Percentiles rank a stretch among this genome's conserved stretches.
These are phyloP conservation scores for Lonicera japonica DNA, from an alignment of 129 eudicot species.

Conservation along the genomic window DNA sequence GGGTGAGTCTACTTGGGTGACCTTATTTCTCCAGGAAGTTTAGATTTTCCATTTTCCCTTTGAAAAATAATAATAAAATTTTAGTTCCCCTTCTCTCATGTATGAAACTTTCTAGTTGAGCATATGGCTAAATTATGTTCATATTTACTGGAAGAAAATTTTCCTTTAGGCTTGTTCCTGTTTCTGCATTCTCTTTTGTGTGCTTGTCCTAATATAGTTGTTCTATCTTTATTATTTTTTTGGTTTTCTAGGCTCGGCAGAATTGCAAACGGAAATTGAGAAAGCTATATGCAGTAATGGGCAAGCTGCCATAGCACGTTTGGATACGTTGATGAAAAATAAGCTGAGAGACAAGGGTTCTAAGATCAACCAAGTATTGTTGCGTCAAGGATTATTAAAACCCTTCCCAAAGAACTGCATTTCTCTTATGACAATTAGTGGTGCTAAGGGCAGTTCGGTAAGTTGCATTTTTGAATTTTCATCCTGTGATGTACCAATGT, in stretches of 20 bases:
- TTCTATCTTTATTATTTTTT: background rate
- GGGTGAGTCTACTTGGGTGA: background rate
- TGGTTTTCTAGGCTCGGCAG: constrained; percentile 43
- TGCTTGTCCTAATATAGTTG: background rate
- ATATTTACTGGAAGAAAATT: background rate
- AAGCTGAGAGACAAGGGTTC: constrained; percentile 64
- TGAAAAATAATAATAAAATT: too few species aligned
- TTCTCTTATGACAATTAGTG: constrained; percentile 89
- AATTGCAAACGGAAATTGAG: constrained; percentile 74
- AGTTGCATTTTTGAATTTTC: constrained; percentile 23
- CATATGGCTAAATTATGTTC: background rate
- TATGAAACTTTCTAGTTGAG: background rate
- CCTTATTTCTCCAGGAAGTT: too few species aligned
- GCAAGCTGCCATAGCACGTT: constrained; percentile 58
- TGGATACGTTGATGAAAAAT: constrained; percentile 80
- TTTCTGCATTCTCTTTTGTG: background rate
- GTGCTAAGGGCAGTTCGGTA: constrained; percentile 98
- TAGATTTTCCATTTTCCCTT: too few species aligned
- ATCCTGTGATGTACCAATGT: too few species aligned
- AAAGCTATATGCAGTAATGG: constrained; percentile 56
- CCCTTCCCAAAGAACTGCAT: constrained; percentile 90
- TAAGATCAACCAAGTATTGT: constrained; percentile 62
- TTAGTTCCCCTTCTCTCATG: too few species aligned
- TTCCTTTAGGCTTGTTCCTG: background rate
- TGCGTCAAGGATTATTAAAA: constrained; percentile 63